A percentile compares a stretch with the other conserved stretches of the same genome.
These are phyloP conservation scores for Flaveria trinervia DNA, from an alignment of 129 eudicot genomes.

Conservation along the genomic window DNA sequence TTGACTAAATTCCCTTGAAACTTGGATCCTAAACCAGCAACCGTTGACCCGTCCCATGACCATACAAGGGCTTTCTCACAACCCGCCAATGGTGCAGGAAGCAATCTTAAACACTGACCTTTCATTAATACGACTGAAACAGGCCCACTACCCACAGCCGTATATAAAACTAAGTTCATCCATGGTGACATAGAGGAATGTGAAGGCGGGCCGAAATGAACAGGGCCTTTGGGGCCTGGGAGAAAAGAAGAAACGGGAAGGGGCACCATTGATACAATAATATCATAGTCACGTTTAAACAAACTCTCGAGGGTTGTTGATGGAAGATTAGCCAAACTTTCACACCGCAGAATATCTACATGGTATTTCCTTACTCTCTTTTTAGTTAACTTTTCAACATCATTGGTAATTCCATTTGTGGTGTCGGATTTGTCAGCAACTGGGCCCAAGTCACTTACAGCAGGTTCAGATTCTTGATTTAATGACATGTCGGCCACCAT, in stretches of 20 bases:
- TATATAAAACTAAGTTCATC: constrained; percentile 84
- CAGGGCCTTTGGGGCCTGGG: constrained; percentile 90
- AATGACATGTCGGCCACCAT: constrained; percentile 35
- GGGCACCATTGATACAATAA: constrained; percentile 95
- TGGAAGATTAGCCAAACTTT: constrained; percentile 84
- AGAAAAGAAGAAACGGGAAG: constrained; percentile 87
- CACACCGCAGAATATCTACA: constrained; percentile 93
- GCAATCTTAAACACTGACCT: constrained; percentile 90
- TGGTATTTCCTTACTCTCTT: constrained; percentile 61
- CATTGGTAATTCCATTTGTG: constrained; percentile 28
- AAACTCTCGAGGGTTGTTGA: constrained; percentile 82
- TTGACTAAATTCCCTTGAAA: constrained; percentile 82
- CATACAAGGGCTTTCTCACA: constrained; percentile 95
- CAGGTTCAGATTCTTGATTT: constrained; percentile 35
- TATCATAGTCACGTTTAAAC: constrained; percentile 84
- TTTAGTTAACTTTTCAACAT: constrained; percentile 44
- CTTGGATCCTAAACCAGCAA: constrained; percentile 70
- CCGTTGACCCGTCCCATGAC: constrained; percentile 94
- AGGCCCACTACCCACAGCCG: constrained; percentile 78
- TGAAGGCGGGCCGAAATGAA: constrained; percentile 96
- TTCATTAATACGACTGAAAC: constrained; percentile 91
- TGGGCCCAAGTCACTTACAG: constrained; percentile 22
- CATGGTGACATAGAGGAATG: constrained; percentile 98
- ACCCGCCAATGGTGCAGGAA: constrained; percentile 96
- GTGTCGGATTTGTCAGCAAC: constrained; percentile 31